Percentiles rank a stretch among this genome's conserved stretches.
These are phyloP conservation scores for Recurvomyces mirabilis DNA, from an alignment of 495 filamentous ascomycete species.

Conservation along the genomic window DNA sequence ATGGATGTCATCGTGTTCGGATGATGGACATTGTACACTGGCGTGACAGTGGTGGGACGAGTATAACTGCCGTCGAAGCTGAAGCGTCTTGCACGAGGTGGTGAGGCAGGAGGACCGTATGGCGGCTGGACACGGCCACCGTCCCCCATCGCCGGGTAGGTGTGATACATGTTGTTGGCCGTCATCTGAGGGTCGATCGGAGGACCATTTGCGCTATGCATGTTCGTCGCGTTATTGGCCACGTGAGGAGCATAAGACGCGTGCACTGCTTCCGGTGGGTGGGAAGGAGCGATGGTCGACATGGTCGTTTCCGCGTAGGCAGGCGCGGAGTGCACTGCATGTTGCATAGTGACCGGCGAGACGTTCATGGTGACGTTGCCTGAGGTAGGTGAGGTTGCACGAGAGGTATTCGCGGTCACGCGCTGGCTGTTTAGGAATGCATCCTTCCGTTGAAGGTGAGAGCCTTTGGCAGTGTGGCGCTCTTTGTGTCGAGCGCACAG, in stretches of 20 bases:
- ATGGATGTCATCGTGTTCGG: conserved; percentile 1
- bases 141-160: not conserved
- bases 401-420: not conserved
- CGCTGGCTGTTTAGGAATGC: conserved; percentile 44
- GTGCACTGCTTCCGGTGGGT: too few relatives aligned
- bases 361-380: not conserved
- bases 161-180: not conserved
- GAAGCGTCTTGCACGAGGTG: conserved; percentile 1
- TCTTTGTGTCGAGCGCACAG: conserved; percentile 88
- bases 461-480: conserved; percentile 90
- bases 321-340: conserved; percentile 2
- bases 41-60: not conserved
- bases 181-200: conserved; percentile 8
- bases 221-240: too few relatives aligned
- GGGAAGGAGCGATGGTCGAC: too few relatives aligned
- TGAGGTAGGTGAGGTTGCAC: not conserved
- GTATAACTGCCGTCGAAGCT: conserved; percentile 7
- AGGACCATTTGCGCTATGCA: not conserved
- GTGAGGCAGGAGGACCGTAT: conserved; percentile 1
- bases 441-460: conserved; percentile 86
- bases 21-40: not conserved
- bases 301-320: too few relatives aligned
- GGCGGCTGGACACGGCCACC: not conserved
- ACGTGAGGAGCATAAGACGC: too few relatives aligned
- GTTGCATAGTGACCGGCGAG: conserved; percentile 4